Evolutionary conservation across 2,329 filamentous ascomycete genomes (phyloP), one percentile per base, ranked within the genome.

Genomic region (Epichloe coenophiala): DNA sequence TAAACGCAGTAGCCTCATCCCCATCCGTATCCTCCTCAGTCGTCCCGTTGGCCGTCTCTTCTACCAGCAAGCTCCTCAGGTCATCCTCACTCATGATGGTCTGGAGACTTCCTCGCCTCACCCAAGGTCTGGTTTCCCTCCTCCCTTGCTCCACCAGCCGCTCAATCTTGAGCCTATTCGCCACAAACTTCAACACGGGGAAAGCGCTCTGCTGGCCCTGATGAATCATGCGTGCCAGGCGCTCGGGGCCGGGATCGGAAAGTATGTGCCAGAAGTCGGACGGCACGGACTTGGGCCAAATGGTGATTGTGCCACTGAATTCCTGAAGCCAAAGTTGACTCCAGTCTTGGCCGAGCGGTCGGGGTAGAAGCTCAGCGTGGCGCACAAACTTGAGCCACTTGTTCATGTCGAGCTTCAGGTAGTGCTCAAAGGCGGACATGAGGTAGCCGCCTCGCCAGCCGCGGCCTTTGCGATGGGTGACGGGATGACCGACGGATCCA

Each of bases 341-440:
- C 93, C 93, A 98, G 65, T 98, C 93, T 66, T 97, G 91, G 3
- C 90, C 91, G 21, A 97, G 68, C 0, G 88, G 89, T 0, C 93
- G 81, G 0, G 93, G 93, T 0, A 98, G 78, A 4, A 98, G 75
- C 66, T 98, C 93, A 0, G 97, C 77, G 63, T 96, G 89, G 1
- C 90, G 84, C 41, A 97, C 77, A 19, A 98, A 91, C 63, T 93
- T 93, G 39, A 98, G 81, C 89, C 93, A 98, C 71, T 98, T 98
- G 60, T 87, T 94, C 58, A 98, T 76, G 65, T 98, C 93, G 23
- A 98, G 80, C 66, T 97, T 97, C 63, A 98, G 80, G 63, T 93
- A 95, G 65, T 96, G 89, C 67, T 98, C 93, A 5, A 86, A 81
- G 0, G 93, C 91, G 6, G 85, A 91, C 55, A 93, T 91, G 13